Evolutionary conservation across 768 basidiomycete species (phyloP).

Genomic region (Rhizopogon roseolus): DNA sequence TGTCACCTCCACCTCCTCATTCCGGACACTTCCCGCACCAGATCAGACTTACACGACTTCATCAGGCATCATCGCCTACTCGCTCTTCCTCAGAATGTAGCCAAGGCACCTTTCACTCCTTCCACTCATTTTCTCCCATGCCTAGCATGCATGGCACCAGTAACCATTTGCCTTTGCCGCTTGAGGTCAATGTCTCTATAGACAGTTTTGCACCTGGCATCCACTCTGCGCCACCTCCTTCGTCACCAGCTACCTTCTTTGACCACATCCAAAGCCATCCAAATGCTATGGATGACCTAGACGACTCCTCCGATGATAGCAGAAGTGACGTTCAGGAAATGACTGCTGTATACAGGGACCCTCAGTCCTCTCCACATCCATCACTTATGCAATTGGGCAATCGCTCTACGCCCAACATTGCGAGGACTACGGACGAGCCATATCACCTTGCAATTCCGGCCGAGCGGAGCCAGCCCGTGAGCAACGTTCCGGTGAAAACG

Average conservation of each 20-base stretch:
- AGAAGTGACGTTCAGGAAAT: conserved; percentile 34
- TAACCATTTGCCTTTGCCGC: conserved; percentile 12
- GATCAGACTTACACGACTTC: conserved; percentile 11
- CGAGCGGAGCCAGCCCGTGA: conserved; percentile 47
- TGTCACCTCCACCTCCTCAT: conserved; percentile 49
- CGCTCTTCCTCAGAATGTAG: conserved; percentile 20
- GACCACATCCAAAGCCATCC: conserved; percentile 66
- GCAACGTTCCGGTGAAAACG: conserved; percentile 38
- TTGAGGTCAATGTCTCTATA: conserved; percentile 44
- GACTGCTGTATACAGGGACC: conserved; percentile 17
- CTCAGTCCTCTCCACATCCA: conserved; percentile 26
- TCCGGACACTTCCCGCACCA: conserved; percentile 14
- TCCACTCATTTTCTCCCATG: conserved; percentile 22
- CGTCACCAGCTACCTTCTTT: conserved; percentile 70
- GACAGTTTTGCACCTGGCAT: conserved; percentile 39
- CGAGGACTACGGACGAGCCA: conserved; percentile 34
- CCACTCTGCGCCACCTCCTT: conserved; percentile 59
- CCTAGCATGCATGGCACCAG: conserved; percentile 9
- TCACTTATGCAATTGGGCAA: conserved; percentile 63
- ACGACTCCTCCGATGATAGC: conserved; percentile 51
- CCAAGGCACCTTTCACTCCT: conserved; percentile 26
- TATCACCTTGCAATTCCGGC: conserved; percentile 27
- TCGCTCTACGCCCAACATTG: conserved; percentile 63
- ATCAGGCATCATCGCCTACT: conserved; percentile 9
- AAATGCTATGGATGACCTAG: conserved; percentile 71